A percentile compares a stretch with the other conserved stretches of the same genome.
Conservation (phyloP, 225 moss, liverwort and hornwort genomes). For the Lunularia cruciata region DNA sequence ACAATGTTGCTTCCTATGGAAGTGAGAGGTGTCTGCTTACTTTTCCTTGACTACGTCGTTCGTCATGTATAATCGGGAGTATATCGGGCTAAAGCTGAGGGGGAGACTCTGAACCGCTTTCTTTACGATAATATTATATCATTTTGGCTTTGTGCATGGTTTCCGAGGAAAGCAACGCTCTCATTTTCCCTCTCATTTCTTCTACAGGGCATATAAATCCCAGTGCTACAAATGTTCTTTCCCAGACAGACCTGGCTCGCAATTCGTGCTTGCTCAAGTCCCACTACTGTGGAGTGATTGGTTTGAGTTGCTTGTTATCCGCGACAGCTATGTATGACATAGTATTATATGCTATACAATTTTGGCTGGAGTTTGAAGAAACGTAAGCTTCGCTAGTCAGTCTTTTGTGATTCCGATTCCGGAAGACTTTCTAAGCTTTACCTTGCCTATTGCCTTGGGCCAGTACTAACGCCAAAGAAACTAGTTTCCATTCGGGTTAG, state of each 20-base stretch:
- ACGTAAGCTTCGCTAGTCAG: neutral
- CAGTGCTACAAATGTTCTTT: neutral
- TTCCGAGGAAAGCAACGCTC: neutral
- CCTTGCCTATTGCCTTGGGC: neutral
- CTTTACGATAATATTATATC: slow-evolving; percentile 7
- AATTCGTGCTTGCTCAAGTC: slow-evolving; percentile 10
- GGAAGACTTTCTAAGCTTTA: slow-evolving; percentile 7
- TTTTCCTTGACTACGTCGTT: too few species aligned
- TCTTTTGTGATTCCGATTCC: slow-evolving; percentile 8
- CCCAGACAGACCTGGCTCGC: slow-evolving; percentile 11
- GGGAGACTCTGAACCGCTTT: neutral
- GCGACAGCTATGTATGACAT: neutral
- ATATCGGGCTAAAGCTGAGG: too few species aligned
- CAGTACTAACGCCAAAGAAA: slow-evolving; percentile 19
- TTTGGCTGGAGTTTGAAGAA: slow-evolving; percentile 1
- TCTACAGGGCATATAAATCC: slow-evolving; percentile 8
- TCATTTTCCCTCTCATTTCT: neutral
- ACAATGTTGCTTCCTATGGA: too few species aligned
- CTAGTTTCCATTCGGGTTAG: slow-evolving; percentile 1
- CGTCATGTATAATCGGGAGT: too few species aligned
- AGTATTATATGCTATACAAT: neutral
- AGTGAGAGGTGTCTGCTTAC: too few species aligned
- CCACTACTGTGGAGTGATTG: neutral
- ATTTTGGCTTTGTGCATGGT: slow-evolving; percentile 5
- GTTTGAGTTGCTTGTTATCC: slow-evolving; percentile 8